Percentiles rank a stretch among this genome's conserved stretches.
Evolutionary conservation across 768 basidiomycete genomes (phyloP).

Genomic region (Tricholoma hemisulphureum): DNA sequence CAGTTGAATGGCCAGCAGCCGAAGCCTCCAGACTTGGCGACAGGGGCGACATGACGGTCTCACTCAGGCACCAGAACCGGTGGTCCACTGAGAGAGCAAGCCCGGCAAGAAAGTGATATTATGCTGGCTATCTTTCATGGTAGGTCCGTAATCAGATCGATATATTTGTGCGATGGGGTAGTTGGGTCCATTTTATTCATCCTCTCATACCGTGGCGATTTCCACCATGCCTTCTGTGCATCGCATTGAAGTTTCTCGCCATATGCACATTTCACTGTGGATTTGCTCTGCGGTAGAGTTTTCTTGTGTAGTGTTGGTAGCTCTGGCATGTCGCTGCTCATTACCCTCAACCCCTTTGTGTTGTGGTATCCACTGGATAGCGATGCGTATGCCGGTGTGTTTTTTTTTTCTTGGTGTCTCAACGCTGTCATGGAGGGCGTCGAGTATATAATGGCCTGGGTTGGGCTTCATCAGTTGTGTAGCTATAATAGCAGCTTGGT

Average conservation of each 20-base stretch:
- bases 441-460: too few species aligned
- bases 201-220: background rate
- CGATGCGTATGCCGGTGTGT: too few species aligned
- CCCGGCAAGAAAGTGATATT: too few species aligned
- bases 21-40: too few species aligned
- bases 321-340: background rate
- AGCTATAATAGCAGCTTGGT: background rate
- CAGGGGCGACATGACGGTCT: too few species aligned
- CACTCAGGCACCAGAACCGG: too few species aligned
- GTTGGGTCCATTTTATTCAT: slow-evolving; percentile 8
- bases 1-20: too few species aligned
- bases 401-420: background rate
- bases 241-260: background rate
- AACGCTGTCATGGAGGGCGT: background rate
- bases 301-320: background rate
- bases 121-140: slow-evolving; percentile 17
- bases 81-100: too few species aligned
- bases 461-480: background rate
- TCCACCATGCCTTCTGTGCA: background rate
- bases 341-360: too few species aligned
- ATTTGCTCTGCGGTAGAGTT: background rate
- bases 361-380: too few species aligned
- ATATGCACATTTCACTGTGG: slow-evolving; percentile 4
- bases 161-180: slow-evolving; percentile 15
- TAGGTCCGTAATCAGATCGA: slow-evolving; percentile 6